phyloP scores from a whole-genome alignment of 2,329 filamentous ascomycete species.

The Arthrobotrys sinensis region DNA sequence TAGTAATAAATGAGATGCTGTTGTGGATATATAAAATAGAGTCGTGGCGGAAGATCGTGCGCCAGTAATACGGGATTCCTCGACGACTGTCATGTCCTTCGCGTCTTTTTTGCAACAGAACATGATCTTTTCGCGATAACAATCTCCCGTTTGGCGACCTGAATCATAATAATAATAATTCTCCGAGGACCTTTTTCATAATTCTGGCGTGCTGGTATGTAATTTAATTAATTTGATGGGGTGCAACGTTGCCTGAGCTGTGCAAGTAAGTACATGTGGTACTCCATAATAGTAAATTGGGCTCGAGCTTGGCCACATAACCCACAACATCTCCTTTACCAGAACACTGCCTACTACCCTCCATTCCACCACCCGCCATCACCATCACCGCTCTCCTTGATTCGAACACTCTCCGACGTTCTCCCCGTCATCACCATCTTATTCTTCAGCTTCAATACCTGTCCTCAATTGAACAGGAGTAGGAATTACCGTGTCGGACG shows the following conservation, averaged over 20 bases:
- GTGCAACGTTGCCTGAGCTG: slow-evolving; percentile 19
- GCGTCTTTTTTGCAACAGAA: no score
- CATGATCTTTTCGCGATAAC: no score
- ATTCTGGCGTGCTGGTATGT: neutral
- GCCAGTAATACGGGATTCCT: no score
- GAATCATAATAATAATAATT: no score
- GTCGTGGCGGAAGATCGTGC: neutral
- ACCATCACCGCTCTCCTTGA: neutral
- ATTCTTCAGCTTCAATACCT: neutral
- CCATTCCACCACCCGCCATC: slow-evolving; percentile 3
- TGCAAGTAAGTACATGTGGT: neutral
- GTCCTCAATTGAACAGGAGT: neutral
- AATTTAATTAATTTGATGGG: neutral
- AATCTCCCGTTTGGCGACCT: no score
- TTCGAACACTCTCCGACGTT: neutral
- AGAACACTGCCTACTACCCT: slow-evolving; percentile 3
- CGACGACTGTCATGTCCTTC: no score
- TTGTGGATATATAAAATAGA: neutral
- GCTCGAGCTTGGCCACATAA: slow-evolving; percentile 55
- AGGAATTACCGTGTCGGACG: neutral
- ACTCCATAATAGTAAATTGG: neutral
- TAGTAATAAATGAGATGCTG: neutral
- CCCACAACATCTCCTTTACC: slow-evolving; percentile 34
- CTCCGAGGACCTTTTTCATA: no score
- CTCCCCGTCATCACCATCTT: neutral